A percentile compares a stretch with the other conserved stretches of the same genome.
These are phyloP conservation scores for Austroboletus olivaceoglutinosus DNA, from an alignment of 1,284 basidiomycete genomes.

Conservation along the genomic window DNA sequence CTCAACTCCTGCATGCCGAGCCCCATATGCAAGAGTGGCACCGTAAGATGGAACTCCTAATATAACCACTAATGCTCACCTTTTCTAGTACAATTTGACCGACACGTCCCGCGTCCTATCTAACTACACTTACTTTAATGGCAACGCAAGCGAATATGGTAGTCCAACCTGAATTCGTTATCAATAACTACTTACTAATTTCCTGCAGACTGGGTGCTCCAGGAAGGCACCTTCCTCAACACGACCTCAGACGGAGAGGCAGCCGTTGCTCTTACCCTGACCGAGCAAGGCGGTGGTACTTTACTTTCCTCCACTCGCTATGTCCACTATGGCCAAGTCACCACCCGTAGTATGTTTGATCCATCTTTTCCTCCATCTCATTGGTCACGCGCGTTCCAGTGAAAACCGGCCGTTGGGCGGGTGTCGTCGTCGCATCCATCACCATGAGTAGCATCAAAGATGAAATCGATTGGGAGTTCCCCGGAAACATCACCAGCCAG, in stretches of 20 bases:
- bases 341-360: constrained; percentile 54
- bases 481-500: constrained; percentile 55
- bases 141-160: constrained; percentile 66
- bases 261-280: constrained; percentile 62
- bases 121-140: constrained; percentile 65
- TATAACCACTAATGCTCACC: not conserved
- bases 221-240: constrained; percentile 64
- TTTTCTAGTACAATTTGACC: constrained; percentile 55
- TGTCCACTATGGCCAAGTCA: constrained; percentile 77
- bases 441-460: constrained; percentile 84
- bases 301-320: constrained; percentile 77
- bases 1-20: constrained; percentile 67
- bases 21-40: constrained; percentile 67
- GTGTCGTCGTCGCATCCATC: constrained; percentile 81
- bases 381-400: constrained; percentile 38
- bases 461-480: constrained; percentile 87
- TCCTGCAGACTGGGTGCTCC: constrained; percentile 62
- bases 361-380: not conserved
- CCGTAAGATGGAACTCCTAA: constrained; percentile 38
- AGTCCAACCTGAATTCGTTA: not conserved
- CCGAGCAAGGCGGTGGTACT: constrained; percentile 69
- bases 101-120: constrained; percentile 66
- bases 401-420: constrained; percentile 68
- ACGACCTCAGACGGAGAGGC: constrained; percentile 63
- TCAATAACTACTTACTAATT: not conserved